Percentiles rank a stretch among this genome's conserved stretches.
Evolutionary conservation across 306 rosid species (phyloP).

Genomic region (Parietaria judaica): DNA sequence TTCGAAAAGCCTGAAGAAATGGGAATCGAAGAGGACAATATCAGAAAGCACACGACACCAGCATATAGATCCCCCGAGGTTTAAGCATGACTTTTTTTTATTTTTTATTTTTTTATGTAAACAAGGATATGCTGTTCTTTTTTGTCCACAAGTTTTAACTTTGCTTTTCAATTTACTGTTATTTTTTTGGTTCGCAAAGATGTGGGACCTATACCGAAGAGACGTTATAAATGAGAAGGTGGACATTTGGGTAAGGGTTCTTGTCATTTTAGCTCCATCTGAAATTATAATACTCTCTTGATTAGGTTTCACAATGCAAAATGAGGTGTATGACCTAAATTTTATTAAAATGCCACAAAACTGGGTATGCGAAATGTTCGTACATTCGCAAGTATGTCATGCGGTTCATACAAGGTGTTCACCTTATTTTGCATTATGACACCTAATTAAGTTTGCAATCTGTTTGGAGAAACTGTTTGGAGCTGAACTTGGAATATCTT

Average conservation of each 20-base stretch:
- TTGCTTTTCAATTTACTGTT: not conserved
- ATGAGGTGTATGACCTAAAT: no score
- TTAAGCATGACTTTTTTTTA: not conserved
- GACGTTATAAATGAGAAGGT: conserved; percentile 91
- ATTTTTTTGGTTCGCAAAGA: conserved; percentile 35
- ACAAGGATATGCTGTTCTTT: not conserved
- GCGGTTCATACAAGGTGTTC: no score
- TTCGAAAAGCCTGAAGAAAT: conserved; percentile 95
- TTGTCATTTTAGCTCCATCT: conserved; percentile 13
- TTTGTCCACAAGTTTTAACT: not conserved
- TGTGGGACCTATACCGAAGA: conserved; percentile 94
- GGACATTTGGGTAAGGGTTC: conserved; percentile 75
- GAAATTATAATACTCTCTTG: not conserved
- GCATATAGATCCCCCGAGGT: conserved; percentile 99
- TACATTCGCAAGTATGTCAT: no score
- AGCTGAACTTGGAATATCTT: conserved; percentile 21
- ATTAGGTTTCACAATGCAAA: no score
- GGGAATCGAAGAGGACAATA: conserved; percentile 98
- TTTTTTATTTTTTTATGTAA: not conserved
- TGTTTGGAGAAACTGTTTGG: conserved; percentile 7
- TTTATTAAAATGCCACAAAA: no score
- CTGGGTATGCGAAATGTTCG: no score
- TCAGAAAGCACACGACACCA: conserved; percentile 96
- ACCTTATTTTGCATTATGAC: no score
- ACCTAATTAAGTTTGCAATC: not conserved